Evolutionary conservation across 2,329 filamentous ascomycete genomes (phyloP), one percentile per base, ranked within the genome.

Genomic region (Emmonsiellopsis sp.): DNA sequence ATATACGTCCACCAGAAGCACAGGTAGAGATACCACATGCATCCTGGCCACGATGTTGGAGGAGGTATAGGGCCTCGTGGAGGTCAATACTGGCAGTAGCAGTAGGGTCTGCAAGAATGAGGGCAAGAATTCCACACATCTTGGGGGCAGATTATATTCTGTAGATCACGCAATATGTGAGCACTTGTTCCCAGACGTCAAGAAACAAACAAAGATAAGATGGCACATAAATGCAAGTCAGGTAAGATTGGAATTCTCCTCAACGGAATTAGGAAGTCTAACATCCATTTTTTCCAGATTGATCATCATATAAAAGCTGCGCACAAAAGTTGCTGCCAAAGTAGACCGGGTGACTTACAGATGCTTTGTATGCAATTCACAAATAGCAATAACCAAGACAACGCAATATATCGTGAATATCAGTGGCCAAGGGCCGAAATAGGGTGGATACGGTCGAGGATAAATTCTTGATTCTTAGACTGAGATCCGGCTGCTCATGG

Each of bases 21-120:
- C 78, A 89, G 62, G 76, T 87, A 49, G 89, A 83, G 61, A 95
- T 92, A 58, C 90, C 90, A 53, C 84, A 87, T 49, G 90, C 90
- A 84, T 95, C 90, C 70, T 94, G 89, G 51, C 89, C 88, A 64
- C 87, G 81, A 67, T 90, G 79, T 67, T 85, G 85, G 8, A 88
- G 80, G 62, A 82, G 82, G 70, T 85, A 87, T n/a, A 87, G 74
- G 41, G 80, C 78, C 69, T 88, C 85, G 66, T 88, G 84, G 42
- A 88, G 74, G 60, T 87, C 84, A 56, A 81, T 75, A 13, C 81
- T 80, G 34, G 83, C 84, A 50, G 71, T 68, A 51, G 71, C 71
- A 50, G 73, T 75, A 57, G 76, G 70, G 62, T 82, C 77, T 57
- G 79, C 81, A 57, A 84, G 75, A 58, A 84, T 81, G 50, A 84